Evolutionary conservation across 495 filamentous ascomycete species (phyloP).

Genomic region (Talaromyces liani): DNA sequence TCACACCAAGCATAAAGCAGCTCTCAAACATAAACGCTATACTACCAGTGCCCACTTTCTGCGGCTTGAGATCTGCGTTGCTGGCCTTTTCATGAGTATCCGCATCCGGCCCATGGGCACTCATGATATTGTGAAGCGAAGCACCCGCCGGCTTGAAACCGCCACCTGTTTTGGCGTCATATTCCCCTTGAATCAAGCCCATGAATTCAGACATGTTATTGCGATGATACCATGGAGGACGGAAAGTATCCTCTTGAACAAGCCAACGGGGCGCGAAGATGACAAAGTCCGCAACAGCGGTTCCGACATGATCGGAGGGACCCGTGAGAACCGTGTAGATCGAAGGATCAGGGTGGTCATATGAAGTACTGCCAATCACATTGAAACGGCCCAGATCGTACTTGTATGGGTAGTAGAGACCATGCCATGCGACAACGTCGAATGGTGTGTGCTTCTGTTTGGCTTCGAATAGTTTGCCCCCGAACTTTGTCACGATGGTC

Average conservation of each 20-base stretch:
- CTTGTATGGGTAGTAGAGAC: slow-evolving; percentile 69
- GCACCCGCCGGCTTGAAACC: slow-evolving; percentile 57
- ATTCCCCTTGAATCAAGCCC: slow-evolving; percentile 46
- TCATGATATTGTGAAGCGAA: slow-evolving; percentile 56
- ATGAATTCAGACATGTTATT: slow-evolving; percentile 43
- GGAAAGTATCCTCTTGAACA: slow-evolving; percentile 38
- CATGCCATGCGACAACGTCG: slow-evolving; percentile 82
- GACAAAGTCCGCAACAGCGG: slow-evolving; percentile 51
- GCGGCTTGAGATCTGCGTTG: not conserved
- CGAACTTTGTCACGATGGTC: not conserved
- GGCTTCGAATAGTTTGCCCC: slow-evolving; percentile 54
- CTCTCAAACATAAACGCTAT: slow-evolving; percentile 6
- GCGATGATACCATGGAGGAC: slow-evolving; percentile 44
- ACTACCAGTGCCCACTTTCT: not conserved
- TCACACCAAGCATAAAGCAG: not conserved
- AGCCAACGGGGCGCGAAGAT: slow-evolving; percentile 45
- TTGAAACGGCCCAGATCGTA: slow-evolving; percentile 80
- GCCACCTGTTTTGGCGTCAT: slow-evolving; percentile 22
- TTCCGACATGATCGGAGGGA: slow-evolving; percentile 61
- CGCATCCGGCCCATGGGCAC: slow-evolving; percentile 55
- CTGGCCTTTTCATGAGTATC: slow-evolving; percentile 42
- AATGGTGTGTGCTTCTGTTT: slow-evolving; percentile 69
- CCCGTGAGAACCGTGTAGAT: slow-evolving; percentile 79
- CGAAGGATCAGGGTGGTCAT: slow-evolving; percentile 75
- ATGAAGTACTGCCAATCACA: slow-evolving; percentile 64